Conservation (phyloP, 2,329 filamentous ascomycete species). For the Pyrenochaeta sp. region DNA sequence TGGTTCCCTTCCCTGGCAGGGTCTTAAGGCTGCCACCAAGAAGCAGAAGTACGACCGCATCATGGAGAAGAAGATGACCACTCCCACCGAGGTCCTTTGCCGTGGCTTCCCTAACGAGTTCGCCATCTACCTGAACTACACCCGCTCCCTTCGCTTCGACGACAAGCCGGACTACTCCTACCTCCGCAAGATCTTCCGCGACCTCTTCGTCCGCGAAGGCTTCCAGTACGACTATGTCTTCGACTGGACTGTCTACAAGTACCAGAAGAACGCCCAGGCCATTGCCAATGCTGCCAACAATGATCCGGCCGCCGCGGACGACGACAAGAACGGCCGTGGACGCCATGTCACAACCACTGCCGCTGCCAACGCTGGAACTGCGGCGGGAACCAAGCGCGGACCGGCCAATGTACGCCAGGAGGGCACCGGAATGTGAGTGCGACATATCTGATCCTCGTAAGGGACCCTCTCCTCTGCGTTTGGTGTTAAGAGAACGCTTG, state of each 20-base stretch:
- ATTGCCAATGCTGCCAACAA: conserved; percentile 81
- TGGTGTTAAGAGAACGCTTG: conserved; percentile 80
- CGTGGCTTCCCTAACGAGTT: conserved; percentile 99
- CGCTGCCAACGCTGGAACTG: conserved; percentile 68
- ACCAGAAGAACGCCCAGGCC: conserved; percentile 98
- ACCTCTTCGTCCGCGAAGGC: conserved; percentile 96
- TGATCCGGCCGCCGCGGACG: conserved; percentile 70
- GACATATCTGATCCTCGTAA: conserved; percentile 81
- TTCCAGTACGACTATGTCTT: conserved; percentile 99
- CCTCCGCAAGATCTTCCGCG: conserved; percentile 99
- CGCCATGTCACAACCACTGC: conserved; percentile 65
- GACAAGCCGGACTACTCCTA: conserved; percentile 99
- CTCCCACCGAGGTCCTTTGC: conserved; percentile 96
- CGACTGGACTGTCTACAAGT: conserved; percentile 99
- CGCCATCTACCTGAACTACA: conserved; percentile 99
- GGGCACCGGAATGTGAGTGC: conserved; percentile 97
- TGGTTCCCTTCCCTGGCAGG: conserved; percentile 98
- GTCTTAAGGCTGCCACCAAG: conserved; percentile 97
- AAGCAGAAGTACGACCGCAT: conserved; percentile 99
- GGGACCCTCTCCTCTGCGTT: conserved; percentile 86
- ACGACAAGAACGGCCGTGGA: conserved; percentile 75
- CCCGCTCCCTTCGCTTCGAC: conserved; percentile 95
- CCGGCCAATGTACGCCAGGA: conserved; percentile 81
- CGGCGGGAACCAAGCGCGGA: conserved; percentile 71
- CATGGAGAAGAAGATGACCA: conserved; percentile 99